Evolutionary conservation across 306 rosid species (phyloP), one percentile per base, ranked within the genome.

Genomic region (Casuarina equisetifolia): DNA sequence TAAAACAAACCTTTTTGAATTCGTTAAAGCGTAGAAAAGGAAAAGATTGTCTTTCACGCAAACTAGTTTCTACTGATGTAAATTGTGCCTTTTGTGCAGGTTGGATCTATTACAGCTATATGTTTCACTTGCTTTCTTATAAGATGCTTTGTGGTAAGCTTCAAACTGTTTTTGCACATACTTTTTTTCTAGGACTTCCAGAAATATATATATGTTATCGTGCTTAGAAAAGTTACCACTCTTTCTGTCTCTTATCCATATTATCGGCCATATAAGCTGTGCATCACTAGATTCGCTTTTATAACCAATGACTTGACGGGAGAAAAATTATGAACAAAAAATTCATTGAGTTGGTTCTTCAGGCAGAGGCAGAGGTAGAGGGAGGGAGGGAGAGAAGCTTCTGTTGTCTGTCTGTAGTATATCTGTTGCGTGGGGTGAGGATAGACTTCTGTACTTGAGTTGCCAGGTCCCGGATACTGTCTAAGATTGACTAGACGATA

Each of bases 111-210:
- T 45, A 91, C 99, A 40, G 97, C 96, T 82, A 91, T 95, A 83
- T 92, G 99, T 83, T 95, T 88, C 89, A 90, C 94, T 80, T 95
- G 99, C 86, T 95, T 95, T 86, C 88, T 95, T 69, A 76, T 95
- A 63, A 85, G 99, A 92, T 95, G 97, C 63, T 75, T 92, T 82
- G 94, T 95, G 97, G 97, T 95, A 87, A 87, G 74, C 9, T 74
- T 77, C 84, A 81, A 32, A 55, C 75, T 80, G 73, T 70, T 57
- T 73, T 72, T 53, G 51, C 4, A 38, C 6, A n/a, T n/a, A 70
- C 19, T 35, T 42, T 39, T 64, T 79, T 76, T 44, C 73, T 13
- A 35, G 48, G 74, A 68, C 62, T 62, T 79, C 49, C 76, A 17
- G 54, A 69, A 45, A 48, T 44, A 9, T 39, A 70, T 54, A 15